A percentile compares a stretch with the other conserved stretches of the same genome.
These are phyloP conservation scores for Acarospora socialis DNA, from an alignment of 2,329 filamentous ascomycete species.

Conservation along the genomic window DNA sequence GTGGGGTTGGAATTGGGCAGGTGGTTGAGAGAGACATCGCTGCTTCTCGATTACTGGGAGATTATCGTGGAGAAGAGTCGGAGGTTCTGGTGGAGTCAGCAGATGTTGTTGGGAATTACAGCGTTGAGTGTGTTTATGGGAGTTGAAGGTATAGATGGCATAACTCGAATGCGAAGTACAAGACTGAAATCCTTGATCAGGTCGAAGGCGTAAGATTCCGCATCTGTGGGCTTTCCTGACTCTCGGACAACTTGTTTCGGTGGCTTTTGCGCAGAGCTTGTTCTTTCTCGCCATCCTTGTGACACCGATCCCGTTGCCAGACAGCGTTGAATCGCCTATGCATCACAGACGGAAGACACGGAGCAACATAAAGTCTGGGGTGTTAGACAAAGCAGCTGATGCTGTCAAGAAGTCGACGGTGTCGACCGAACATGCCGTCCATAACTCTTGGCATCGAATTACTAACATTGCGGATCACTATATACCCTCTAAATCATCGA, in stretches of 20 bases:
- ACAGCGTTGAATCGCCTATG: too few species aligned
- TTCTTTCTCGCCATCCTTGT: slow-evolving; percentile 47
- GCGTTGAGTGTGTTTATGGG: slow-evolving; percentile 45
- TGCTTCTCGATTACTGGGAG: slow-evolving; percentile 39
- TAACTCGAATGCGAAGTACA: slow-evolving; percentile 1
- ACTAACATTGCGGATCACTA: too few species aligned
- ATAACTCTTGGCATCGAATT: too few species aligned
- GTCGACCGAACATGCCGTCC: too few species aligned
- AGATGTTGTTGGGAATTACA: slow-evolving; percentile 40
- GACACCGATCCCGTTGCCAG: slow-evolving; percentile 2
- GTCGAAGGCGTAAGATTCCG: slow-evolving; percentile 40
- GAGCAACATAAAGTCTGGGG: too few species aligned
- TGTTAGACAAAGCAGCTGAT: too few species aligned
- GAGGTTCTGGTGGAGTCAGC: slow-evolving; percentile 49
- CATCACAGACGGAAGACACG: too few species aligned
- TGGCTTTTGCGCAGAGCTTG: slow-evolving; percentile 49
- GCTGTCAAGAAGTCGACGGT: too few species aligned
- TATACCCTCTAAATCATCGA: too few species aligned
- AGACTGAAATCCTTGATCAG: slow-evolving; percentile 16
- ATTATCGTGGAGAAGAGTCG: slow-evolving; percentile 40
- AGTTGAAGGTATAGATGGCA: slow-evolving; percentile 34
- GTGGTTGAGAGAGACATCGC: slow-evolving; percentile 41
- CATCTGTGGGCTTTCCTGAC: slow-evolving; percentile 42
- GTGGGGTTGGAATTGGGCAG: slow-evolving; percentile 28
- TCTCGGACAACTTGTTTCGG: slow-evolving; percentile 43